phyloP scores from a whole-genome alignment of 495 filamentous ascomycete genomes.

The Tuber microsphaerosporum region DNA sequence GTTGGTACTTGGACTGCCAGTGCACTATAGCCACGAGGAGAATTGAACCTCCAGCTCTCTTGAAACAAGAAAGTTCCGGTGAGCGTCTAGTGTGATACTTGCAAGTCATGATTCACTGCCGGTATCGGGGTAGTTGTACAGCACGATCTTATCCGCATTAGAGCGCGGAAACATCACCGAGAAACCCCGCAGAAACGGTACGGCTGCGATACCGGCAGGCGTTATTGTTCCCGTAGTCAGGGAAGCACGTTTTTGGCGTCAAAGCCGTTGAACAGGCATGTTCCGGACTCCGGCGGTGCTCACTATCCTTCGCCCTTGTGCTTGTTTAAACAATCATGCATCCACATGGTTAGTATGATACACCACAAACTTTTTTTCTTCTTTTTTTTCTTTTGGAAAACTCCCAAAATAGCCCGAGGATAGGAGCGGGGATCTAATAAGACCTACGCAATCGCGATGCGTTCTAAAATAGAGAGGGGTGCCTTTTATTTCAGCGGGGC shows the following conservation, averaged over 20 bases:
- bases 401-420: no score
- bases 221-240: not conserved
- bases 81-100: not conserved
- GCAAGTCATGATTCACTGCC: not conserved
- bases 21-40: not conserved
- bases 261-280: not conserved
- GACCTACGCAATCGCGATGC: not conserved
- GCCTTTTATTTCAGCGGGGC: not conserved
- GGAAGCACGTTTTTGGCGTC: not conserved
- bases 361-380: not conserved
- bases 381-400: not conserved
- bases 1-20: not conserved
- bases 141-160: not conserved
- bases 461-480: not conserved
- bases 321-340: not conserved
- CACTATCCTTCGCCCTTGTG: not conserved
- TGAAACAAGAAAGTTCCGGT: not conserved
- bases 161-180: not conserved
- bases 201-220: not conserved
- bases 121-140: not conserved
- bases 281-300: not conserved
- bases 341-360: not conserved
- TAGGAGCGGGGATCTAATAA: no score
- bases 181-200: not conserved
- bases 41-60: not conserved